Conservation (phyloP, 2,329 filamentous ascomycete species). For the Diplocarpon mali region DNA sequence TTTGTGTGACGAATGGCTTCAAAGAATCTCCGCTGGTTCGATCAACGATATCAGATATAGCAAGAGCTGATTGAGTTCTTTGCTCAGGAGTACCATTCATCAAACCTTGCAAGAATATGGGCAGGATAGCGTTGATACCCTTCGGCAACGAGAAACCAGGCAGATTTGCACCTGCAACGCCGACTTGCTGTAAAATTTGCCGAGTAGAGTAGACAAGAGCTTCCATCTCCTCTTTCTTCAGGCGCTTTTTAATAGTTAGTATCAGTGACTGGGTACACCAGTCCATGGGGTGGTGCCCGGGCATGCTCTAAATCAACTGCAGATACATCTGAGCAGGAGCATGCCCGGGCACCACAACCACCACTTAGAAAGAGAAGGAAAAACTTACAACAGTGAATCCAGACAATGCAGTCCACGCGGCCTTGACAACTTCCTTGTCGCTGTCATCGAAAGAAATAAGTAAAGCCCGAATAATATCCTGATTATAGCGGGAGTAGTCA, state of each 20-base stretch:
- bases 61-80: constrained; percentile 80
- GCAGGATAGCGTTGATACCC: constrained; percentile 90
- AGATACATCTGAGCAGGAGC: no score
- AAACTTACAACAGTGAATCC: constrained; percentile 50
- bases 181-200: constrained; percentile 77
- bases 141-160: constrained; percentile 88
- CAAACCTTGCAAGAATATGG: constrained; percentile 93
- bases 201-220: constrained; percentile 76
- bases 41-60: constrained; percentile 92
- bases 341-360: no score
- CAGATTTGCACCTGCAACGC: constrained; percentile 73
- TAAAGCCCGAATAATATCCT: constrained; percentile 82
- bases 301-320: no score
- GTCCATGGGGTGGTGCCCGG: no score
- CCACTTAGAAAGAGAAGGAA: no score
- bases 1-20: constrained; percentile 92
- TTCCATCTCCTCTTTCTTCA: constrained; percentile 98
- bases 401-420: constrained; percentile 76
- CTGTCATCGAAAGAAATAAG: constrained; percentile 87
- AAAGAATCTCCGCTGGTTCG: constrained; percentile 78
- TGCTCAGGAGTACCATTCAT: constrained; percentile 95
- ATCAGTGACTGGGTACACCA: no score
- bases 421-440: constrained; percentile 75
- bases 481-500: constrained; percentile 93
- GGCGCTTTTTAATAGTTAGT: constrained; percentile 40